These are phyloP conservation scores for Eucalyptus camaldulensis DNA, from an alignment of 345 rosid genomes.

Conservation along the genomic window DNA sequence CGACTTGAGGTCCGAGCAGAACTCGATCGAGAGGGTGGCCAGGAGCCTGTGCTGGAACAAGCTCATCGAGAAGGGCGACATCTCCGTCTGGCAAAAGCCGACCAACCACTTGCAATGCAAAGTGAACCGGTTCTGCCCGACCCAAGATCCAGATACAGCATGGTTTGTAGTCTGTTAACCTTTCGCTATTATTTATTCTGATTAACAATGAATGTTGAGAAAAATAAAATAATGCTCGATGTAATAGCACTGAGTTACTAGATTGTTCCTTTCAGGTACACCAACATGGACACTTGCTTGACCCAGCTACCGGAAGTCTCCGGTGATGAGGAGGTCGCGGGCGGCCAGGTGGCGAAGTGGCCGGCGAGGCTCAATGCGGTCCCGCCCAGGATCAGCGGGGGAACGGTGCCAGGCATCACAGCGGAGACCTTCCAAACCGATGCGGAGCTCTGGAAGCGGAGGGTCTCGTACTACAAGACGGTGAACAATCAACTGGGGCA, in stretches of 20 bases:
- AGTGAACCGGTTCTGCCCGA: constrained; percentile 1
- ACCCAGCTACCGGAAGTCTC: constrained; percentile 28
- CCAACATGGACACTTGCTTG: constrained; percentile 24
- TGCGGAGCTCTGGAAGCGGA: constrained; percentile 17
- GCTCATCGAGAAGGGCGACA: constrained; percentile 26
- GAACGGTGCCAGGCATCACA: constrained; percentile 22
- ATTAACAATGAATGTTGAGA: background rate
- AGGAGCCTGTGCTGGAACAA: constrained; percentile 40
- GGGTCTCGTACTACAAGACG: constrained; percentile 23
- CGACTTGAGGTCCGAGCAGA: constrained; percentile 24
- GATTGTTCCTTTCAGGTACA: constrained; percentile 18
- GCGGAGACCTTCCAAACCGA: constrained; percentile 17
- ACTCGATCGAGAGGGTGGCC: constrained; percentile 26
- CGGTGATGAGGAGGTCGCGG: constrained; percentile 4
- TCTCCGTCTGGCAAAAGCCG: constrained; percentile 42
- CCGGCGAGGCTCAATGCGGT: constrained; percentile 25
- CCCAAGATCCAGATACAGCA: constrained; percentile 19
- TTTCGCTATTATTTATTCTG: background rate
- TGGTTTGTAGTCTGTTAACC: constrained; percentile 9
- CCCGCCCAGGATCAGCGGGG: constrained; percentile 33
- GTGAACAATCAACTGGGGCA: constrained; percentile 20
- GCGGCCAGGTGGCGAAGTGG: constrained; percentile 21
- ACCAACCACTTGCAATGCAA: constrained; percentile 13
- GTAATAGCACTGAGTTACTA: background rate
- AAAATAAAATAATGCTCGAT: background rate